Evolutionary conservation across 805 yeast genomes (phyloP), one percentile per base, ranked within the genome.

Genomic region (Pichia scutulata): DNA sequence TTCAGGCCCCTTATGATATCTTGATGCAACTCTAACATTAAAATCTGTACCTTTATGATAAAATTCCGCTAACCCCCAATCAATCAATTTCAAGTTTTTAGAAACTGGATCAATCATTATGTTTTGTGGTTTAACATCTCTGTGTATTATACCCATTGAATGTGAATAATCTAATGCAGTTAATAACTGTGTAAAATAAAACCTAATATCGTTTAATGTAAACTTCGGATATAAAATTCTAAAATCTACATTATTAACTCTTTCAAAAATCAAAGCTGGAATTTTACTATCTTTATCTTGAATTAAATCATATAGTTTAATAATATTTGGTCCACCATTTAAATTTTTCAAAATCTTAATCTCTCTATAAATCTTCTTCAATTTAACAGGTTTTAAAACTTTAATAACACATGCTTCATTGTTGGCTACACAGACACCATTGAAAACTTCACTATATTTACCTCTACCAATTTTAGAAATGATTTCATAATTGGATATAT

Each of bases 51-150:
- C 93, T 2, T 86, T 84, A 63, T 89, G 96, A 67, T 89, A 89
- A 63, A 86, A 89, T 65, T 89, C 97, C 8, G 96, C 96, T 53
- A 89, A 70, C 16, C 97, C 97, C 97, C 97, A 89, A 70, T 89
- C 97, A 56, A 89, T 89, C 50, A 89, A 76, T 59, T 92, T 77
- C 61, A 89, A 70, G 40, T 72, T 70, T 57, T 75, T 77, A 43
- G 63, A 66, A 24, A 73, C 70, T 54, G 89, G 96, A 68, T 89
- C 96, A 58, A 89, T 89, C 96, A 89, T 89, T 42, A 89, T 88
- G 62, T 89, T 89, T 66, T 89, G 96, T 12, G 96, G 96, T 65
- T 89, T 89, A 46, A 89, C 96, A 68, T 89, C 97, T 64, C 97
- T 75, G 68, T 89, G 97, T 84, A 89, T 89, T 56, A 90, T 88